phyloP scores from a whole-genome alignment of 202 grass and related monocot genomes.

The Digitaria exilis region DNA sequence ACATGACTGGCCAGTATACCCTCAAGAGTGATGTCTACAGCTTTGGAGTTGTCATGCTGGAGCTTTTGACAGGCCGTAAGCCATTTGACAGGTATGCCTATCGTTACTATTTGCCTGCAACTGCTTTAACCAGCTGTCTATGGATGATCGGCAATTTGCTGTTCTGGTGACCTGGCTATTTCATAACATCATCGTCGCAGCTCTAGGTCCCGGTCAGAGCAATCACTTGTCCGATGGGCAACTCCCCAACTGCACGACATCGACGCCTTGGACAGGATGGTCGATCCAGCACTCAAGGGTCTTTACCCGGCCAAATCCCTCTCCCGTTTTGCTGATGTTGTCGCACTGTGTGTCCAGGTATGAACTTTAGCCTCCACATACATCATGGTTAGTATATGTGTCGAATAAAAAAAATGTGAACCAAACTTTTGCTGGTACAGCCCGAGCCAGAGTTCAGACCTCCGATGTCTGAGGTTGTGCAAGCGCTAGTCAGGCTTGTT shows the following conservation, averaged over 20 bases:
- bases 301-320: constrained; percentile 85
- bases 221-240: constrained; percentile 78
- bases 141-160: background rate
- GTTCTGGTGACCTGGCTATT: background rate
- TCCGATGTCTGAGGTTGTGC: constrained; percentile 93
- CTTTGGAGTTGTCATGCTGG: constrained; percentile 86
- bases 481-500: constrained; percentile 81
- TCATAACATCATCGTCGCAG: constrained; percentile 43
- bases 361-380: constrained; percentile 8
- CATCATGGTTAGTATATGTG: background rate
- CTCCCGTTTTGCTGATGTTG: constrained; percentile 75
- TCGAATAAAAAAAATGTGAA: background rate
- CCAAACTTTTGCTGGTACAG: constrained; percentile 51
- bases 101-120: background rate
- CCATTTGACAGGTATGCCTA: constrained; percentile 72
- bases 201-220: constrained; percentile 61
- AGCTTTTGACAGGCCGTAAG: constrained; percentile 77
- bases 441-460: constrained; percentile 88
- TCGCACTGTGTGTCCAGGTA: constrained; percentile 92
- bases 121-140: background rate
- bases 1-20: constrained; percentile 69
- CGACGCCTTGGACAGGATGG: constrained; percentile 81
- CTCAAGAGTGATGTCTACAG: constrained; percentile 82
- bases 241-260: constrained; percentile 88
- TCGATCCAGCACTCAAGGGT: constrained; percentile 73